Evolutionary conservation across 352 stramenopile genomes (phyloP), one percentile per base, ranked within the genome.

Genomic region (Pythium brachiatum): DNA sequence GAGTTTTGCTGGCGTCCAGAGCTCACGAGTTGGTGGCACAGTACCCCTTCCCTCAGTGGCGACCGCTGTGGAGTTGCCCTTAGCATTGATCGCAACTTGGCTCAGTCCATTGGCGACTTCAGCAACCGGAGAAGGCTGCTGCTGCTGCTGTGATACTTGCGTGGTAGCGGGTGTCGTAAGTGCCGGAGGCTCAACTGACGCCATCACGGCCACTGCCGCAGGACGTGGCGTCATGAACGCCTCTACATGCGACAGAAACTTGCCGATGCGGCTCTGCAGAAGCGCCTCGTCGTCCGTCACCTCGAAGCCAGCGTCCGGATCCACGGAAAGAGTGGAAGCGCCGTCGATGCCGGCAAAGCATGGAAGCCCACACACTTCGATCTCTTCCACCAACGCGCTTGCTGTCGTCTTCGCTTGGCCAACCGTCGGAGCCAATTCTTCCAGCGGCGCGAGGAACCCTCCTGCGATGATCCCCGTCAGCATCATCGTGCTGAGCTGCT

Each of bases 401-500:
- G 51, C 16, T 5, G 26, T 4, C 21, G 44, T 13, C 18, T 18
- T 11, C 16, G 53, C 15, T 11, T 39, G 11, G 32, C 31, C 50
- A 31, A 34, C 32, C 6, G 12, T 41, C 2, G 26, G 20, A 13
- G 43, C n/a, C 18, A 38, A 34, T 2, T 69, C 62, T 55, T 69
- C 62, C 11, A 60, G 62, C 5, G 62, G 62, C 1, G 55, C 47
- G 7, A 69, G 48, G 20, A 69, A 69, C 1, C 62, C 62, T 1
- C 55, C 62, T 16, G 54, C 48, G 23, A 69, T 69, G 38, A 69
- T 46, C 1, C 36, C 55, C 7, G 62, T 69, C 9, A 64, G 39
- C 25, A 70, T 29, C 56, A 70, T 70, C 12, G 63, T 64, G 43
- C 48, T 70, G 12, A 70, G 51, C 50, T 64, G 56, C 38, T 70